These are phyloP conservation scores for Syzygium grande DNA, from an alignment of 345 rosid genomes.

Conservation along the genomic window DNA sequence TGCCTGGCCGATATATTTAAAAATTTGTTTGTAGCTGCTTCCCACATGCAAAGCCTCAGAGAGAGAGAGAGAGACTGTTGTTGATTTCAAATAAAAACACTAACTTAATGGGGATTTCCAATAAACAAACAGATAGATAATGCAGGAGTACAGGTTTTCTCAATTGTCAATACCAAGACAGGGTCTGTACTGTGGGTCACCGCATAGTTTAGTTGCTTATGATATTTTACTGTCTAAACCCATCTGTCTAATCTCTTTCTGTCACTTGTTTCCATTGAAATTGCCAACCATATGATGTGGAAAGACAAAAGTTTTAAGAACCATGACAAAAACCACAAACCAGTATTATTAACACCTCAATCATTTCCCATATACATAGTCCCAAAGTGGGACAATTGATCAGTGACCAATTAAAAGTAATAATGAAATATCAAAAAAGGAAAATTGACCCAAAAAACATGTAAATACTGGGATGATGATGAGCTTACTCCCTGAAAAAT, in stretches of 20 bases:
- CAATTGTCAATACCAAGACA: slow-evolving; percentile 1
- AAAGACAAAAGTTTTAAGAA: not conserved
- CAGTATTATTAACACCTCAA: slow-evolving; percentile 22
- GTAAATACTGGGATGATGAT: not conserved
- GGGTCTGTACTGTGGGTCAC: not conserved
- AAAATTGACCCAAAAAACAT: slow-evolving; percentile 11
- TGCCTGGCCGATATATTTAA: slow-evolving; percentile 2
- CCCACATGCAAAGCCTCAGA: slow-evolving; percentile 23
- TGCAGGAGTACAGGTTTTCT: not conserved
- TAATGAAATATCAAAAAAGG: not conserved
- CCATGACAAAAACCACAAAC: slow-evolving; percentile 3
- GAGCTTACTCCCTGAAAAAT: not conserved
- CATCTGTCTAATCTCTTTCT: not conserved
- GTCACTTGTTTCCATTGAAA: not conserved
- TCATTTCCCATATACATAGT: slow-evolving; percentile 23
- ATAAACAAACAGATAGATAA: not conserved
- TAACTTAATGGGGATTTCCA: not conserved
- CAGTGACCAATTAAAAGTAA: slow-evolving; percentile 1
- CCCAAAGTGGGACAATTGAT: slow-evolving; percentile 7
- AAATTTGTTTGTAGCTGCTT: slow-evolving; percentile 3
- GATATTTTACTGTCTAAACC: not conserved
- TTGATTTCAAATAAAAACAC: not conserved
- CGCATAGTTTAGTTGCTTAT: not conserved
- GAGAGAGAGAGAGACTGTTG: not conserved
- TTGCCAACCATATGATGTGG: not conserved